Base-by-base conservation (phyloP, 1,284 basidiomycete genomes). In the Leccinum subatratum region DNA sequence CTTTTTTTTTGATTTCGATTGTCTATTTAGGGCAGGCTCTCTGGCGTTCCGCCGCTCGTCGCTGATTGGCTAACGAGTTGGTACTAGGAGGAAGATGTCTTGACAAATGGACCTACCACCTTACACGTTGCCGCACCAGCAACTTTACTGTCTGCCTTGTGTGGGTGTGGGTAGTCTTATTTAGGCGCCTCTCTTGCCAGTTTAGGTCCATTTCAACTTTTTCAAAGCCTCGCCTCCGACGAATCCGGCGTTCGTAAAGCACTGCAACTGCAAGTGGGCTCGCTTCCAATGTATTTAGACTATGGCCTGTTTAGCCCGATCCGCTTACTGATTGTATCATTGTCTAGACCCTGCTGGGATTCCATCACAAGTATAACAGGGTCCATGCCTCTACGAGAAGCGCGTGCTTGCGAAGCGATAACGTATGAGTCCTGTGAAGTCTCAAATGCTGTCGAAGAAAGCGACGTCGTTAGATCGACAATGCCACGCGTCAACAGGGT, bases 11-110 rank as follows among this genome's bases (percentile, higher is more conserved):
- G 64, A 67, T 70, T 68, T 72, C 64, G 67, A 68, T 66, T 62
- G 39, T 45, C 34, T 61, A 32, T 78, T 76, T 77, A 76, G 75
- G 75, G 75, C 77, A 76, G 75, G 75, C 30, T 16, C 9, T n/a
- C 51, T 30, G 20, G n/a, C 18, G n/a, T 37, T 66, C 48, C 42
- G 54, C n/a, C 61, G 57, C 56, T 72, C 72, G 69, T 57, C 48
- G 51, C n/a, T 62, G 63, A 70, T 72, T 70, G 69, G 69, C 37
- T 68, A 30, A 22, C 16, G 28, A 18, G 64, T n/a, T n/a, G 30
- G 25, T 25, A 28, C 18, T 34, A 37, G 34, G 34, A 37, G 34
- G 60, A 7, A 61, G 37, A 61, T 16, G 16, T 18, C 8, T 25
- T 56, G 42, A n/a, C n/a, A 62, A 48, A 62, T 54, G 42, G 42